A percentile compares a stretch with the other conserved stretches of the same genome.
Conservation (phyloP, 176 grass and related monocot species). For the Themeda triandra region DNA sequence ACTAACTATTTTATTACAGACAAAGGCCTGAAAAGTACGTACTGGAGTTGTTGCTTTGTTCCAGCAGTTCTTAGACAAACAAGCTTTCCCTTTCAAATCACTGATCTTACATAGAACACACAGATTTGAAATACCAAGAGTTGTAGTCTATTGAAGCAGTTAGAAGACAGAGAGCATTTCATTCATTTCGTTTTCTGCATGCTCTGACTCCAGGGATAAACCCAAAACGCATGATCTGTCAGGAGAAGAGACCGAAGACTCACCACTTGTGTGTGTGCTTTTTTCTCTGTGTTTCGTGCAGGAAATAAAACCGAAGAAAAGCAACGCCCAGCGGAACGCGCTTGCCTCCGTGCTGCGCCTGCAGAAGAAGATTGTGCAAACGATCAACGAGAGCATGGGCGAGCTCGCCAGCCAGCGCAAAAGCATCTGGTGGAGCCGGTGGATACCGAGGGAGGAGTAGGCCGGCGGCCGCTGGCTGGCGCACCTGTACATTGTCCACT, state of each 20-base stretch:
- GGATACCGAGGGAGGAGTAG: slow-evolving; percentile 94
- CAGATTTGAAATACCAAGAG: background rate
- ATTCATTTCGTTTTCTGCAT: background rate
- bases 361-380: slow-evolving; percentile 76
- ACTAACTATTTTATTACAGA: background rate
- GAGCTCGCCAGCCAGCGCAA: slow-evolving; percentile 63
- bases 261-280: background rate
- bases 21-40: background rate
- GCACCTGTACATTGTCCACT: background rate
- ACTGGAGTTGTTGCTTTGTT: background rate
- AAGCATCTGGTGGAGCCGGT: slow-evolving; percentile 97
- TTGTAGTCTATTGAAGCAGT: background rate
- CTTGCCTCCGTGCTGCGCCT: slow-evolving; percentile 76
- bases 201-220: background rate
- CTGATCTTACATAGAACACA: background rate
- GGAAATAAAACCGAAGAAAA: slow-evolving; percentile 86
- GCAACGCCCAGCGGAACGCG: slow-evolving; percentile 53
- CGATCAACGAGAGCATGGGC: slow-evolving; percentile 84
- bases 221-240: background rate
- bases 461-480: background rate
- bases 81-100: background rate
- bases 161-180: background rate
- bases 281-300: slow-evolving; percentile 25
- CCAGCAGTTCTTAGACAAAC: background rate
- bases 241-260: background rate